A percentile compares a stretch with the other conserved stretches of the same genome.
phyloP scores from a whole-genome alignment of 495 filamentous ascomycete genomes.

The Aspergillus affinis region DNA sequence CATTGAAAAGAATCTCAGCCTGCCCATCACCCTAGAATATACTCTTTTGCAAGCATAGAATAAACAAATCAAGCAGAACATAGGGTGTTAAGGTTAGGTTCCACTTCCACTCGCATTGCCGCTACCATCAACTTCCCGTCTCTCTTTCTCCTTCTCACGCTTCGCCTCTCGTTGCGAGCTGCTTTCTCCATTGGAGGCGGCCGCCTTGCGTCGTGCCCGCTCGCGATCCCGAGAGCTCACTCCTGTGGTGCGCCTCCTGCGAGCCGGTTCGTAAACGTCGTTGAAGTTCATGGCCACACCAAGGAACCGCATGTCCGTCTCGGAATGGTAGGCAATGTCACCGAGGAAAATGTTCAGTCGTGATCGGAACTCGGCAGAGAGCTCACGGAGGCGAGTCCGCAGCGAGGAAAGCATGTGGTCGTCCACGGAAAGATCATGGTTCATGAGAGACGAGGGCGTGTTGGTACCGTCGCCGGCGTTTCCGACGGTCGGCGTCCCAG shows the following conservation, averaged over 20 bases:
- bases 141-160: constrained; percentile 18
- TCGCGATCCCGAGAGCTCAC: constrained; percentile 38
- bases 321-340: constrained; percentile 88
- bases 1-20: neutral
- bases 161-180: constrained; percentile 21
- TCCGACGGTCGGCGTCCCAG: constrained; percentile 31
- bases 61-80: neutral
- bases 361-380: constrained; percentile 71
- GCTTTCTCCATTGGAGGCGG: constrained; percentile 19
- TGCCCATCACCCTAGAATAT: neutral
- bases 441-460: constrained; percentile 33
- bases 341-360: constrained; percentile 79
- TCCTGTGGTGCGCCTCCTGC: constrained; percentile 48
- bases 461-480: constrained; percentile 28
- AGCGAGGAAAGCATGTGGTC: constrained; percentile 74
- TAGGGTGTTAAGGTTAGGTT: neutral
- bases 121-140: neutral
- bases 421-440: constrained; percentile 43
- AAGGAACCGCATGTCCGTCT: constrained; percentile 93
- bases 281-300: constrained; percentile 99
- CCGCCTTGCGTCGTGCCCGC: constrained; percentile 32
- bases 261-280: constrained; percentile 81
- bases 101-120: constrained; percentile 2
- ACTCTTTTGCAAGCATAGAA: neutral
- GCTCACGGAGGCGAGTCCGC: constrained; percentile 63